Base-by-base conservation (phyloP, 768 basidiomycete species). In the Sutorius australiensis region DNA sequence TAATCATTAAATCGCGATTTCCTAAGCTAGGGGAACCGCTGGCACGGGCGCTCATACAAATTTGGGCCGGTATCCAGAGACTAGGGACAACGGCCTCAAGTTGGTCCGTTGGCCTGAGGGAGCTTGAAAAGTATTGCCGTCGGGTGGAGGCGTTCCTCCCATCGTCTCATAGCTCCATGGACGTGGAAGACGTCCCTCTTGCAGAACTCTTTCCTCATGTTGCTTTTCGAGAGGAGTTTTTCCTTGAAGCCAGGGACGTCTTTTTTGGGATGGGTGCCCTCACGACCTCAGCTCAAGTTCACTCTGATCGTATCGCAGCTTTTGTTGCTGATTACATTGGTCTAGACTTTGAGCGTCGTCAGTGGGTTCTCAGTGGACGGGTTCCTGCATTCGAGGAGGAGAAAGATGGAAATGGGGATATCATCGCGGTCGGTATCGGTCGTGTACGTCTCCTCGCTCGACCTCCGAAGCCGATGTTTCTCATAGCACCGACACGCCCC, bases 231-330 rank as follows among this genome's bases (percentile, higher is more conserved):
- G 95, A 98, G 68, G 92, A 94, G 48, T 82, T 98, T 30, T 94
- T 86, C 61, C 75, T 92, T 38, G 90, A 94, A 64, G 90, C 91
- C 0, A 79, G 87, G 17, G 97, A 98, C 66, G 82, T 95, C 21
- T 98, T 99, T 73, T 92, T 97, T 58, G 91, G 92, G 34, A 78
- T 83, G 24, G 81, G 82, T 14, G 69, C 74, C 5, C 74, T 78
- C 45, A 85, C 83, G 2, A 57, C 77, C 1, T 67, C 80, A 9
- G 78, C 82, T 42, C 80, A 73, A 45, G 69, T 73, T 5, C 80
- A 84, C 57, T 56, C 73, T 14, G 74, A 78, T 7, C 69, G 72
- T 3, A 73, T 92, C 47, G 77, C 83, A 3, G 46, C 67, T 3
- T 66, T 81, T 21, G 71, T 91, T 38, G 87, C 81, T 7, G 73